Evolutionary conservation across 768 basidiomycete genomes (phyloP).

Genomic region (Naganishia kalamii): DNA sequence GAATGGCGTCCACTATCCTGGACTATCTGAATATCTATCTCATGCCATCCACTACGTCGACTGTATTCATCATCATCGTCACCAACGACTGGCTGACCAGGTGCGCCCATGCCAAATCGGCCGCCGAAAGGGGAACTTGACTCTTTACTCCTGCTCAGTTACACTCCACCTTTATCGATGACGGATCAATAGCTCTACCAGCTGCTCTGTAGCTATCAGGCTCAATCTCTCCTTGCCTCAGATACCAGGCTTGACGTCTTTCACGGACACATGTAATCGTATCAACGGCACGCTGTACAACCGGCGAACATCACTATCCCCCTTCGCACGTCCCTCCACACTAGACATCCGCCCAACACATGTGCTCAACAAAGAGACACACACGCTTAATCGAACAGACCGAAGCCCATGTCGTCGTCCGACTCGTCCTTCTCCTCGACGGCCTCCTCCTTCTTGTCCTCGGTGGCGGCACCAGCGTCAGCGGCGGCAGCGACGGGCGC

Average conservation of each 20-base stretch:
- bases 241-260: too few relatives aligned
- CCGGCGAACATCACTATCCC: too few relatives aligned
- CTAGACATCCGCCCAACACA: too few relatives aligned
- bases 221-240: too few relatives aligned
- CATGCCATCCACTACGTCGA: background rate
- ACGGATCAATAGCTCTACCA: too few relatives aligned
- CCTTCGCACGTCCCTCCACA: background rate
- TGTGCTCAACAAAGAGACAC: background rate
- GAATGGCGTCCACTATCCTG: background rate
- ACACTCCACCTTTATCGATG: too few relatives aligned
- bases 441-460: slow-evolving; percentile 58
- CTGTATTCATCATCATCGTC: background rate
- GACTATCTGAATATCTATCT: background rate
- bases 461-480: slow-evolving; percentile 51
- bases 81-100: background rate
- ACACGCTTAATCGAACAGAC: slow-evolving; percentile 47
- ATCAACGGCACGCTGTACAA: too few relatives aligned
- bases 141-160: too few relatives aligned
- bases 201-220: too few relatives aligned
- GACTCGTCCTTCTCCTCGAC: slow-evolving; percentile 49
- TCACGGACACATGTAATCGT: too few relatives aligned
- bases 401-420: slow-evolving; percentile 45
- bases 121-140: background rate
- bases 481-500: slow-evolving; percentile 58
- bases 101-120: background rate